Evolutionary conservation across 768 basidiomycete genomes (phyloP).

Genomic region (Collybia nuda): DNA sequence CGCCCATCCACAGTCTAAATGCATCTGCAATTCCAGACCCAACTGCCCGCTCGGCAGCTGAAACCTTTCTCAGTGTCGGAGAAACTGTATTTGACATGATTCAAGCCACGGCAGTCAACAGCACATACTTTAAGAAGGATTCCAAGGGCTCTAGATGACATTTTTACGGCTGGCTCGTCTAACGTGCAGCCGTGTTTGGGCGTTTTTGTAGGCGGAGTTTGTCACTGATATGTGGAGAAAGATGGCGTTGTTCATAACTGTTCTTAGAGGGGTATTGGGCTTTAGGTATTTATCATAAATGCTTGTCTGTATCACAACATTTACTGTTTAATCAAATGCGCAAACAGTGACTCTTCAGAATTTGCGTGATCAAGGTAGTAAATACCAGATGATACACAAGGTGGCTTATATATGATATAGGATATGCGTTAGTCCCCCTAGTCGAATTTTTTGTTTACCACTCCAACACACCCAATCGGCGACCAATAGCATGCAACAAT

Average conservation of each 20-base stretch:
- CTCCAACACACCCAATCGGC: too few relatives aligned
- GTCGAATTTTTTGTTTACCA: too few relatives aligned
- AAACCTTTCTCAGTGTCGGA: slow-evolving; percentile 82
- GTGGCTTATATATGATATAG: too few relatives aligned
- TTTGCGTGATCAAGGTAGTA: too few relatives aligned
- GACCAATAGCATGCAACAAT: too few relatives aligned
- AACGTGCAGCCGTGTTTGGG: neutral
- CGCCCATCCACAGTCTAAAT: slow-evolving; percentile 51
- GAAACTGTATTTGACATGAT: slow-evolving; percentile 88
- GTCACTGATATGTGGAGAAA: neutral
- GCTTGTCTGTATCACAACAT: slow-evolving; percentile 11
- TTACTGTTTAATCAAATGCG: slow-evolving; percentile 3
- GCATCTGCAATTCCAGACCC: slow-evolving; percentile 73
- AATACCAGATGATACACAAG: too few relatives aligned
- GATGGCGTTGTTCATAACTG: neutral
- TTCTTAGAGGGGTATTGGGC: neutral
- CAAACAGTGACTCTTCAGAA: neutral
- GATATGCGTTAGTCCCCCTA: too few relatives aligned
- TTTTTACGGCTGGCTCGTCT: slow-evolving; percentile 14
- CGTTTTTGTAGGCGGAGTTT: neutral
- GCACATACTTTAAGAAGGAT: slow-evolving; percentile 74
- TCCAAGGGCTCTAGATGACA: slow-evolving; percentile 31
- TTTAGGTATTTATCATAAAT: slow-evolving; percentile 14
- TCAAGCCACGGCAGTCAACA: slow-evolving; percentile 85
- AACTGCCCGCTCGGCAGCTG: slow-evolving; percentile 71